phyloP scores from a whole-genome alignment of 208 protist species.

The Naegleria gruberi region DNA sequence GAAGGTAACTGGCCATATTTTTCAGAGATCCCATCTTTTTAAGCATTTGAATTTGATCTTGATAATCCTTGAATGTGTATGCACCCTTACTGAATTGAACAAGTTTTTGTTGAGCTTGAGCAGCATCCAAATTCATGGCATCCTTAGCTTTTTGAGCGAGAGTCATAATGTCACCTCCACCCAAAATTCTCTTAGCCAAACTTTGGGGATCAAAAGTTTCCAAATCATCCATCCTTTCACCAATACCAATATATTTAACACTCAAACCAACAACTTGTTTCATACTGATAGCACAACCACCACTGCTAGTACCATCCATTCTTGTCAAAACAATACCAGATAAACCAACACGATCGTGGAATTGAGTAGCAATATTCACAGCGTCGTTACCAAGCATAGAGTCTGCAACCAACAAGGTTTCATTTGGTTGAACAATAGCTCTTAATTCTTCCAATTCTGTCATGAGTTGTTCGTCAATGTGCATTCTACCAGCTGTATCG shows the following conservation, averaged over 20 bases:
- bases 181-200: neutral
- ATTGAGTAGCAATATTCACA: constrained; percentile 5
- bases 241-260: constrained; percentile 2
- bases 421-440: neutral
- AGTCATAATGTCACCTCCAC: neutral
- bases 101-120: neutral
- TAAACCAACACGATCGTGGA: neutral
- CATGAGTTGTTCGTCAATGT: neutral
- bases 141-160: neutral
- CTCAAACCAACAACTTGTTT: neutral
- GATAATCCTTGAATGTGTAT: neutral
- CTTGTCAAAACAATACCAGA: neutral
- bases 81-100: neutral
- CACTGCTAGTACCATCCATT: neutral
- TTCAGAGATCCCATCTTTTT: neutral
- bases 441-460: neutral
- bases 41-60: neutral
- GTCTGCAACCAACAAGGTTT: constrained; percentile 2
- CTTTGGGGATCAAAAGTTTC: neutral
- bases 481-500: neutral
- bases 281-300: constrained; percentile 7
- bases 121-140: neutral
- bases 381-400: constrained; percentile 17
- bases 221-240: neutral
- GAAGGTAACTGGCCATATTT: neutral